A percentile compares a stretch with the other conserved stretches of the same genome.
phyloP scores from a whole-genome alignment of 306 rosid genomes.

The Sesbania bispinosa region DNA sequence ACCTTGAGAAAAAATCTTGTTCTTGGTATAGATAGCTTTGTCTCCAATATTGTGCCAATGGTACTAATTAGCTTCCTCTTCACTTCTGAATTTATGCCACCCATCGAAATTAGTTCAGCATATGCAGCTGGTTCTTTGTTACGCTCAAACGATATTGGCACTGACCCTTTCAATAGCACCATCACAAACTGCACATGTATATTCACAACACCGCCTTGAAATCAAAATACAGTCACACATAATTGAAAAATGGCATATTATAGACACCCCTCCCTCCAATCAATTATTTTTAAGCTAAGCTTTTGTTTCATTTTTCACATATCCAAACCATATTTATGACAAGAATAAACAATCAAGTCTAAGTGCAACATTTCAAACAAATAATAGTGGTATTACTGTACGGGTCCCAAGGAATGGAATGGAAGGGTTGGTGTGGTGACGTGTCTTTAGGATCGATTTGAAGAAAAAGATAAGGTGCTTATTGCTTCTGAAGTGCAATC shows the following conservation, averaged over 20 bases:
- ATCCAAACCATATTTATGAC: no score
- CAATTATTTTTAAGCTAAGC: no score
- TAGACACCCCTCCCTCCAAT: no score
- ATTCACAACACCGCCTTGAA: background rate
- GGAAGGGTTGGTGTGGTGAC: no score
- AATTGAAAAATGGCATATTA: background rate
- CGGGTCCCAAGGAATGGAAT: background rate
- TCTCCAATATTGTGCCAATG: conserved; percentile 59
- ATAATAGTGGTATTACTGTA: background rate
- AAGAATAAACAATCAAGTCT: no score
- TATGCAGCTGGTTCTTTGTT: conserved; percentile 76
- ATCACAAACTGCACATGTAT: conserved; percentile 90
- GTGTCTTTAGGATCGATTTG: background rate
- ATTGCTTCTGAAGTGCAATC: no score
- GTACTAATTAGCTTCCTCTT: conserved; percentile 63
- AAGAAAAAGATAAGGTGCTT: no score
- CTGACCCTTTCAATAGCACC: conserved; percentile 87
- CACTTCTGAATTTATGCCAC: conserved; percentile 70
- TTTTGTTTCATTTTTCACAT: no score
- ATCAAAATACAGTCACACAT: background rate
- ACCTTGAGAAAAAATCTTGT: conserved; percentile 85
- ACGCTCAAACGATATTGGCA: conserved; percentile 57
- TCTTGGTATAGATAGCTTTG: conserved; percentile 53
- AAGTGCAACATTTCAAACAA: background rate
- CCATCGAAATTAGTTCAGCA: conserved; percentile 83